These are phyloP conservation scores for Penicillium sp. DNA, from an alignment of 2,329 filamentous ascomycete species.

Conservation along the genomic window DNA sequence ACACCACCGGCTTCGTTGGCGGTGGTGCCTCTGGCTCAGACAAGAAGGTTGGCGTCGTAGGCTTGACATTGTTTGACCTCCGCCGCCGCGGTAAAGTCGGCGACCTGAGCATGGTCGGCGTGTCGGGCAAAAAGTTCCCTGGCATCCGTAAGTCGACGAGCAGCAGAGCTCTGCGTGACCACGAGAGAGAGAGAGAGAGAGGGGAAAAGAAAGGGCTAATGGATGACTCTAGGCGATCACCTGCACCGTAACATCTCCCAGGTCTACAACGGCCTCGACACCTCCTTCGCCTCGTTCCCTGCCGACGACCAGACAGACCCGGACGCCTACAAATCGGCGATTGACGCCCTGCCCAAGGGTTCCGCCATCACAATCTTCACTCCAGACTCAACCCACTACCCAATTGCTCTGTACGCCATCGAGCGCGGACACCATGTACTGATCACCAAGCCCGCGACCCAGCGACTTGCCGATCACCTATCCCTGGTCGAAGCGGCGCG, in stretches of 20 bases:
- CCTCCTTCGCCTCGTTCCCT: slow-evolving; percentile 81
- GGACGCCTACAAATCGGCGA: slow-evolving; percentile 84
- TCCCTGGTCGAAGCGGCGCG: slow-evolving; percentile 72
- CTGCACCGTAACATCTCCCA: slow-evolving; percentile 84
- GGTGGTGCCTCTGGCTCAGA: slow-evolving; percentile 82
- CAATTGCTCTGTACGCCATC: slow-evolving; percentile 90
- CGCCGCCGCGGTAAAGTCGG: slow-evolving; percentile 86
- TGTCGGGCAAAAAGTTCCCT: slow-evolving; percentile 86
- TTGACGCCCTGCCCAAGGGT: slow-evolving; percentile 78
- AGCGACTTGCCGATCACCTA: slow-evolving; percentile 79
- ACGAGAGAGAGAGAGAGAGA: neutral
- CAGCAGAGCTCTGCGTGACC: no score
- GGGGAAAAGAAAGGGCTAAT: slow-evolving; percentile 12
- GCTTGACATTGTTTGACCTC: slow-evolving; percentile 85
- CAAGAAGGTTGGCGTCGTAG: slow-evolving; percentile 95
- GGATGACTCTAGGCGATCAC: slow-evolving; percentile 67
- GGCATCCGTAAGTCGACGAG: slow-evolving; percentile 82
- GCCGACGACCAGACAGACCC: slow-evolving; percentile 73
- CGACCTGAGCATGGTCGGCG: slow-evolving; percentile 85
- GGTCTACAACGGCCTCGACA: slow-evolving; percentile 87
- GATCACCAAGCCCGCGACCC: slow-evolving; percentile 91
- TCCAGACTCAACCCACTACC: slow-evolving; percentile 88
- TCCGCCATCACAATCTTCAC: slow-evolving; percentile 97
- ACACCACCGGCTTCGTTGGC: slow-evolving; percentile 93
- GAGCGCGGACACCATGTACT: slow-evolving; percentile 86